phyloP scores from a whole-genome alignment of 768 basidiomycete species.

The Boletus rufocinnamomeus region DNA sequence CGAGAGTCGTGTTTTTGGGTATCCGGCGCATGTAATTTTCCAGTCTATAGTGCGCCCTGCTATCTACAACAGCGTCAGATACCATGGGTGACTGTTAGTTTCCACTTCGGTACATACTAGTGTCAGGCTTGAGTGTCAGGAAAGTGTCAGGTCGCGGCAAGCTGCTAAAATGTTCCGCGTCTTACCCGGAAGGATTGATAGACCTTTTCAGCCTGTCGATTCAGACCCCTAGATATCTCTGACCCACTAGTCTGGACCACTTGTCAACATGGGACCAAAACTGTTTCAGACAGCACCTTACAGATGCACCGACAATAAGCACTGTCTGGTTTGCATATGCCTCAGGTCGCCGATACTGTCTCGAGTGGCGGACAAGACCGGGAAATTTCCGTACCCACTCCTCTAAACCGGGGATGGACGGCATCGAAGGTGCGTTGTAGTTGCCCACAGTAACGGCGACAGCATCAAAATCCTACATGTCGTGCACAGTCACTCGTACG shows the following conservation, averaged over 20 bases:
- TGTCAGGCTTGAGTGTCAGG: not conserved
- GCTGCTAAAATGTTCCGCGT: not conserved
- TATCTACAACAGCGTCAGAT: not conserved
- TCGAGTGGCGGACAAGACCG: slow-evolving; percentile 37
- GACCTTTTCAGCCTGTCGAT: not conserved
- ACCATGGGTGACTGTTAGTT: not conserved
- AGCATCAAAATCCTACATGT: slow-evolving; percentile 17
- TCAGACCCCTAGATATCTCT: slow-evolving; percentile 13
- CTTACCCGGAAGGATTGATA: slow-evolving; percentile 13
- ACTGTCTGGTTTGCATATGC: slow-evolving; percentile 39
- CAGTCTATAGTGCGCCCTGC: not conserved
- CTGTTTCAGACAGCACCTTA: not conserved
- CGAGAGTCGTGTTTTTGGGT: not conserved
- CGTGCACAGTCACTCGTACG: not conserved
- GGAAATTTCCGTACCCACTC: slow-evolving; percentile 33
- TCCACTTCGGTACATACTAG: not conserved
- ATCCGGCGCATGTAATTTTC: not conserved
- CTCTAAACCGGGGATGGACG: slow-evolving; percentile 14
- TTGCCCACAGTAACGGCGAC: slow-evolving; percentile 17
- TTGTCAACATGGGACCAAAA: not conserved
- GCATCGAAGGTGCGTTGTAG: slow-evolving; percentile 18
- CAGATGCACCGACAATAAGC: slow-evolving; percentile 40
- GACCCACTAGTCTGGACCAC: slow-evolving; percentile 7
- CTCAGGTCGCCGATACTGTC: slow-evolving; percentile 45
- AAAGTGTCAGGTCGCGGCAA: not conserved